Evolutionary conservation across 2,329 filamentous ascomycete genomes (phyloP), one percentile per base, ranked within the genome.

Genomic region (Calonectria montana): DNA sequence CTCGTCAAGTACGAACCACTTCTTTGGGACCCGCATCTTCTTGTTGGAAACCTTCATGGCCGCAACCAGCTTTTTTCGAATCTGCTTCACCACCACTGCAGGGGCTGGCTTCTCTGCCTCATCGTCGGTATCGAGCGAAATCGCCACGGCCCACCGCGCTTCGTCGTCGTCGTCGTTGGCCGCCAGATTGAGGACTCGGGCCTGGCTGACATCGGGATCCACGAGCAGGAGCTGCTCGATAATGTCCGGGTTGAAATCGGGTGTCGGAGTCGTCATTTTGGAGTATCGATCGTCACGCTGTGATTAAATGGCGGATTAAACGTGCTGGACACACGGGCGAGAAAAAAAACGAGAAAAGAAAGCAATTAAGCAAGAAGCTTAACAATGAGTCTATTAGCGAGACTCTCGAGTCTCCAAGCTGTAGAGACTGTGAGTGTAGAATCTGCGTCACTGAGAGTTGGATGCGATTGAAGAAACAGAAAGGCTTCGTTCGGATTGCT

Each of bases 161-260:
- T 67, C 65, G n/a, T 61, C 41, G 41, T 67, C 55, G 53, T 35
- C 48, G n/a, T n/a, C n/a, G 53, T 57, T 48, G 39, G 35, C 18
- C 21, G 65, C 27, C 50, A 67, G 41, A 35, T 67, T 61, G 21
- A 67, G 27, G 41, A 67, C 53, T 67, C 53, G 57, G 50, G 65
- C 50, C 31, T 67, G 65, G 41, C 45, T 39, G 65, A 67, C 53
- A 50, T 61, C 53, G 6, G 65, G 50, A 61, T 67, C 65, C 16
- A 61, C 65, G 53, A 67, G 65, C 65, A 67, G 23, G 13, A 67
- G 65, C 65, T 67, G 65, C 65, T 67, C 65, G 29, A 67, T 59
- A 18, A 67, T 67, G 41, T 61, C 53, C 27, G 65, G 53, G 41
- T 48, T 48, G 55, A 61, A 67, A 61, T 67, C 65, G 39, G 65